A percentile compares a stretch with the other conserved stretches of the same genome.
Conservation (phyloP, 1,284 basidiomycete genomes). For the Tilletia walkeri region DNA sequence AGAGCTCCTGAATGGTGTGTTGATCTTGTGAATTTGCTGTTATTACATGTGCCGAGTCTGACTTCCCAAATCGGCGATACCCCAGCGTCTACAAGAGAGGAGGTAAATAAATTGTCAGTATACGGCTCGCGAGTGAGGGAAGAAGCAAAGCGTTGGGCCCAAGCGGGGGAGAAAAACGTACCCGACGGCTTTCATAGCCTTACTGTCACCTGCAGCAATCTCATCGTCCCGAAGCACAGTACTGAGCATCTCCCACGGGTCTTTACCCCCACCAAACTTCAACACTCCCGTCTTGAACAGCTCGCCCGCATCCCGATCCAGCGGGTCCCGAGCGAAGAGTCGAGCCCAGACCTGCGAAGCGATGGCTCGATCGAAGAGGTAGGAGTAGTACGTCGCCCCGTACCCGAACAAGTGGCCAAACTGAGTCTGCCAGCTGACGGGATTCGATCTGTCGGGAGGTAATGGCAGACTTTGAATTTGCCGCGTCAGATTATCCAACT, state of each 20-base stretch:
- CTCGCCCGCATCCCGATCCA: conserved; percentile 64
- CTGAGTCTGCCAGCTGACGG: conserved; percentile 74
- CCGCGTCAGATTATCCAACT: conserved; percentile 52
- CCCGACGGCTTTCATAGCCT: conserved; percentile 37
- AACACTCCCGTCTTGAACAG: conserved; percentile 75
- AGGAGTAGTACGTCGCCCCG: conserved; percentile 95
- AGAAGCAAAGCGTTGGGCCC: neutral
- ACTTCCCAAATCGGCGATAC: conserved; percentile 23
- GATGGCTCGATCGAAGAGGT: conserved; percentile 91
- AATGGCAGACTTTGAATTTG: conserved; percentile 61
- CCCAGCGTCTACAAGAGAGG: conserved; percentile 20
- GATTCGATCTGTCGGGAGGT: conserved; percentile 73
- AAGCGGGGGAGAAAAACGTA: neutral
- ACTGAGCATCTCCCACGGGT: conserved; percentile 92
- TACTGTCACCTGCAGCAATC: conserved; percentile 69
- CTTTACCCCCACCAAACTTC: conserved; percentile 79
- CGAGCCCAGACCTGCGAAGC: conserved; percentile 82
- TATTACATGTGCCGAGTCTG: conserved; percentile 1
- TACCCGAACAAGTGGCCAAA: conserved; percentile 96
- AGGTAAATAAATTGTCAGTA: neutral
- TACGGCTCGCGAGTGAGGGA: neutral
- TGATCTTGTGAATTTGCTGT: too few species aligned
- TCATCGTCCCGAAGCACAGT: conserved; percentile 67
- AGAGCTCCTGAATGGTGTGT: too few species aligned
- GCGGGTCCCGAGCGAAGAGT: conserved; percentile 64